These are phyloP conservation scores for Ambrosiella cleistominuta DNA, from an alignment of 2,329 filamentous ascomycete species.

Conservation along the genomic window DNA sequence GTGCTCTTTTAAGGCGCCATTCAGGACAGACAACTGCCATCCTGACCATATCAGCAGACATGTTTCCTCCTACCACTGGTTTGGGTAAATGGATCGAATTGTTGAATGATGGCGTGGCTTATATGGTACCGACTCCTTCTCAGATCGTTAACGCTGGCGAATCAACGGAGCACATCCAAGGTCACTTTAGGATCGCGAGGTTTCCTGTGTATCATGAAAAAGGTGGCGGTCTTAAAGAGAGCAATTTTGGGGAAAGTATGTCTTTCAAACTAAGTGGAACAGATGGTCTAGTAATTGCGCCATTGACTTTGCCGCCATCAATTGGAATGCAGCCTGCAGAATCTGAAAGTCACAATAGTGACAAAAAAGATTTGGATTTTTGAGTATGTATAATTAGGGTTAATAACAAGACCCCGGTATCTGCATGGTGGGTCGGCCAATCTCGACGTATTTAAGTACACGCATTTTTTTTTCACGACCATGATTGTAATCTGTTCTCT, in stretches of 20 bases:
- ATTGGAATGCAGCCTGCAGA: slow-evolving; percentile 38
- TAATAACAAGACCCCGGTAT: neutral
- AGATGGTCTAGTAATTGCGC: slow-evolving; percentile 66
- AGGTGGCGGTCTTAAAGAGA: slow-evolving; percentile 56
- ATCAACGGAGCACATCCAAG: slow-evolving; percentile 28
- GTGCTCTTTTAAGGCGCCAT: slow-evolving; percentile 55
- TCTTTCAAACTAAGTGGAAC: slow-evolving; percentile 74
- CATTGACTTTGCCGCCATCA: slow-evolving; percentile 75
- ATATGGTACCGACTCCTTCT: slow-evolving; percentile 32
- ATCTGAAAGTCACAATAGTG: slow-evolving; percentile 10
- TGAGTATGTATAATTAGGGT: neutral
- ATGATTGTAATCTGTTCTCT: neutral
- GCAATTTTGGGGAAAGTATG: slow-evolving; percentile 62
- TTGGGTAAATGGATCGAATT: slow-evolving; percentile 75
- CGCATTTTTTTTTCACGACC: neutral
- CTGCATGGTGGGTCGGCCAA: neutral
- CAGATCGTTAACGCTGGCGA: slow-evolving; percentile 9
- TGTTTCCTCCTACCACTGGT: slow-evolving; percentile 60
- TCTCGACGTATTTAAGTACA: neutral
- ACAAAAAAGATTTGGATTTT: slow-evolving; percentile 25
- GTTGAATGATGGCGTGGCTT: slow-evolving; percentile 68
- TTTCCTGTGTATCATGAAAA: slow-evolving; percentile 76
- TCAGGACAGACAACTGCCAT: slow-evolving; percentile 50
- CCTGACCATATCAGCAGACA: slow-evolving; percentile 58
- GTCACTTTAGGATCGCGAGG: slow-evolving; percentile 66